Percentiles rank a stretch among this genome's conserved stretches.
phyloP scores from a whole-genome alignment of 805 yeast genomes.

The Saturnispora sekii region DNA sequence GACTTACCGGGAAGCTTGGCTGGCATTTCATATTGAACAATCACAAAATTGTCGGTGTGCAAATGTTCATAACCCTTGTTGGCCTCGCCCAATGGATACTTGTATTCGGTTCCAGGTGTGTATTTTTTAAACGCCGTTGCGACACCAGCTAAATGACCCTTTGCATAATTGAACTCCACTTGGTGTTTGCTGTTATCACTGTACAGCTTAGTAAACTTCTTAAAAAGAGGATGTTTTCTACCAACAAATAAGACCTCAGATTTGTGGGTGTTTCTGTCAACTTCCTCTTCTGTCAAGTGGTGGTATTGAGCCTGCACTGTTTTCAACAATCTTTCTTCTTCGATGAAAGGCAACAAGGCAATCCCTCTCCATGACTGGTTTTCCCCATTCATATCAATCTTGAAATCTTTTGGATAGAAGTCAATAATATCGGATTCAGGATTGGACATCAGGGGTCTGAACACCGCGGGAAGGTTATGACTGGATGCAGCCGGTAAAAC shows the following conservation, averaged over 20 bases:
- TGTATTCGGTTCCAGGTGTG: conserved; percentile 26
- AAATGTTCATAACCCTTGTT: conserved; percentile 32
- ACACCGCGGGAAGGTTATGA: conserved; percentile 72
- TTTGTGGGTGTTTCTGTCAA: conserved; percentile 57
- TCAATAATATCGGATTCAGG: conserved; percentile 78
- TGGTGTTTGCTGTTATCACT: conserved; percentile 32
- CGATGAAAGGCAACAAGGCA: conserved; percentile 83
- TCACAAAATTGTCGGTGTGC: conserved; percentile 30
- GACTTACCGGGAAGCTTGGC: conserved; percentile 56
- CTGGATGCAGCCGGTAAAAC: conserved; percentile 92
- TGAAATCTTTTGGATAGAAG: conserved; percentile 81
- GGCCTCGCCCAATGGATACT: conserved; percentile 35
- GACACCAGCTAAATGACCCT: conserved; percentile 51
- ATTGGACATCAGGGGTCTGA: conserved; percentile 72
- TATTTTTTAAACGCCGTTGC: conserved; percentile 32
- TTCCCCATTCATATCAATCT: conserved; percentile 91
- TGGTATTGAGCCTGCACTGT: conserved; percentile 60
- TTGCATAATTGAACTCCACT: conserved; percentile 37
- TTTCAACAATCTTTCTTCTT: conserved; percentile 60
- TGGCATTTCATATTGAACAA: conserved; percentile 53
- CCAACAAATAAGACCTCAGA: conserved; percentile 64
- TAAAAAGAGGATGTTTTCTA: conserved; percentile 44
- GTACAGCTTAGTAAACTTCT: conserved; percentile 33
- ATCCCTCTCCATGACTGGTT: conserved; percentile 95
- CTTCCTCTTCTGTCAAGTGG: conserved; percentile 57